phyloP scores from a whole-genome alignment of 441 rosid species.

The Corymbia citriodora region DNA sequence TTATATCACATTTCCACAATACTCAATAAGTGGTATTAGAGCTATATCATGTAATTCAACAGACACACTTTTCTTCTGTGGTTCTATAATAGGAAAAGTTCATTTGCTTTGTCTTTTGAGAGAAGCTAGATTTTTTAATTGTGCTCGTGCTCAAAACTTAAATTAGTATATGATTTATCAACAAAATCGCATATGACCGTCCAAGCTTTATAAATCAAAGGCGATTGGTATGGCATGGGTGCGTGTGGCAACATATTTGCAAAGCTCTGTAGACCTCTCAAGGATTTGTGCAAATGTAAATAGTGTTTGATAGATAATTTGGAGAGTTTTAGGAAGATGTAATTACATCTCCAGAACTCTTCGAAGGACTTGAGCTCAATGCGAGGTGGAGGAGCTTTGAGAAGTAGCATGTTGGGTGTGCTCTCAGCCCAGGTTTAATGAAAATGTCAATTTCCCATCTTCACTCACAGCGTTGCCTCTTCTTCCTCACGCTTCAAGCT shows the following conservation, averaged over 20 bases:
- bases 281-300: too few relatives aligned
- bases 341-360: too few relatives aligned
- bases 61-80: not conserved
- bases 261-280: not conserved
- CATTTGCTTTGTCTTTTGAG: not conserved
- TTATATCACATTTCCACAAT: too few relatives aligned
- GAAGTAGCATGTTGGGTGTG: not conserved
- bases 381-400: not conserved
- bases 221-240: fast-evolving
- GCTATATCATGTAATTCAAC: too few relatives aligned
- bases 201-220: not conserved
- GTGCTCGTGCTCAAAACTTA: not conserved
- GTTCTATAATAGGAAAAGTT: not conserved
- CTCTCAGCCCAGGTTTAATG: not conserved
- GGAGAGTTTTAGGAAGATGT: not conserved
- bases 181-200: not conserved
- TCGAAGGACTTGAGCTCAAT: not conserved
- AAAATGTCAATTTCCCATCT: not conserved
- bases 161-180: not conserved
- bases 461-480: not conserved
- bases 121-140: not conserved
- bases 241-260: not conserved
- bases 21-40: too few relatives aligned
- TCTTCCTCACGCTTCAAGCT: not conserved
- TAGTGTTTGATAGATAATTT: too few relatives aligned